phyloP scores from a whole-genome alignment of 2,329 filamentous ascomycete genomes.

The Talaromyces sp. region DNA sequence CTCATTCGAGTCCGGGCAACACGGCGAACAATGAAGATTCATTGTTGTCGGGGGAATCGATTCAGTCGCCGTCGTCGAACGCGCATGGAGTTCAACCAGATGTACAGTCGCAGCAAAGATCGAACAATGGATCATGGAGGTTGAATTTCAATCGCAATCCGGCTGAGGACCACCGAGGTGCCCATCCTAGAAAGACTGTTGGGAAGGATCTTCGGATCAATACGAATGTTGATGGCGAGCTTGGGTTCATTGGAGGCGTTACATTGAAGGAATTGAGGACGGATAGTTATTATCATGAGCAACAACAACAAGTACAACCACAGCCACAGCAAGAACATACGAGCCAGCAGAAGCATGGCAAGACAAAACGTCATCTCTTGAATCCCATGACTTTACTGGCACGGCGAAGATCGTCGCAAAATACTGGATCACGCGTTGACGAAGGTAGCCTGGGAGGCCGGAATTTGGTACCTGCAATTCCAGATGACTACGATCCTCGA shows the following conservation, averaged over 20 bases:
- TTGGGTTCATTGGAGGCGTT: slow-evolving; percentile 15
- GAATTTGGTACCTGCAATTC: slow-evolving; percentile 50
- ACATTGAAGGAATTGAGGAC: slow-evolving; percentile 17
- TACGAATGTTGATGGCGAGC: slow-evolving; percentile 13
- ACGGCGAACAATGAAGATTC: slow-evolving; percentile 23
- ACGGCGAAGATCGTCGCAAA: slow-evolving; percentile 54
- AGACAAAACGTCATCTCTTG: slow-evolving; percentile 53
- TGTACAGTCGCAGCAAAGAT: slow-evolving; percentile 6
- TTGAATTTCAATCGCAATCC: slow-evolving; percentile 14
- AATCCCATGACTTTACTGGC: slow-evolving; percentile 61
- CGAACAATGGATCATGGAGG: slow-evolving; percentile 15
- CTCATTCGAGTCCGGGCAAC: slow-evolving; percentile 33
- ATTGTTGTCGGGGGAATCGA: slow-evolving; percentile 26
- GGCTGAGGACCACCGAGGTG: slow-evolving; percentile 4
- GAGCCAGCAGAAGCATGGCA: slow-evolving; percentile 36
- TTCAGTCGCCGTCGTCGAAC: slow-evolving; percentile 27
- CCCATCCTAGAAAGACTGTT: background rate
- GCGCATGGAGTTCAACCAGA: slow-evolving; percentile 6
- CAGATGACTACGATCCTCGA: slow-evolving; percentile 61
- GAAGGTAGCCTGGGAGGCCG: slow-evolving; percentile 50
- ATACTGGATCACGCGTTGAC: slow-evolving; percentile 47
- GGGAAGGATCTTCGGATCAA: slow-evolving; percentile 16
- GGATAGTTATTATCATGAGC: slow-evolving; percentile 26
- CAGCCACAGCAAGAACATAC: slow-evolving; percentile 13
- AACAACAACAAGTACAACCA: background rate